phyloP scores from a whole-genome alignment of 2,329 filamentous ascomycete genomes.

The Aspergillus hortae region DNA sequence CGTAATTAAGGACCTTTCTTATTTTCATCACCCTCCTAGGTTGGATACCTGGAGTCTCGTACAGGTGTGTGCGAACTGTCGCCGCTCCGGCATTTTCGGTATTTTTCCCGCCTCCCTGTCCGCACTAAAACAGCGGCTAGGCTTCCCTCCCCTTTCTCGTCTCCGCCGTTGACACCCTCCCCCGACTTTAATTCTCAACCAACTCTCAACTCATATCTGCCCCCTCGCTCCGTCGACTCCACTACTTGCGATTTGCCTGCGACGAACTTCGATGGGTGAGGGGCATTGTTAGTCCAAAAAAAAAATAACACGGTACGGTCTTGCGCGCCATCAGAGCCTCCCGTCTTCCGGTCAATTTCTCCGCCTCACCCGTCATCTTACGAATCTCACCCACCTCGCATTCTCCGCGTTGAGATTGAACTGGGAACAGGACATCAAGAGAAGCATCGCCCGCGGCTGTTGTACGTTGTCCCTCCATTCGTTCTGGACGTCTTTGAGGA shows the following conservation, averaged over 20 bases:
- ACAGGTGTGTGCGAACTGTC: no score
- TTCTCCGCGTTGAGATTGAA: neutral
- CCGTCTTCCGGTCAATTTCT: constrained; percentile 7
- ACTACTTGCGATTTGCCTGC: neutral
- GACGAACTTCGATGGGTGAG: constrained; percentile 7
- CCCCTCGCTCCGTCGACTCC: constrained; percentile 1
- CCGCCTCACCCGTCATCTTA: neutral
- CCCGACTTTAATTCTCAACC: neutral
- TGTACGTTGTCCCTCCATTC: constrained; percentile 9
- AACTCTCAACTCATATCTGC: neutral
- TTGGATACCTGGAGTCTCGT: no score
- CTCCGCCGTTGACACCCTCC: constrained; percentile 3
- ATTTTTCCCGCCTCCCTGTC: constrained; percentile 1
- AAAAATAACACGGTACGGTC: neutral
- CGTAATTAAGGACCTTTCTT: no score
- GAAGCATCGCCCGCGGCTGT: constrained; percentile 4
- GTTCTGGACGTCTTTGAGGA: constrained; percentile 1
- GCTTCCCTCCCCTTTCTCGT: constrained; percentile 5
- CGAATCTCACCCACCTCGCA: neutral
- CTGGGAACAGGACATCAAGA: constrained; percentile 4
- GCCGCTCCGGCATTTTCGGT: neutral
- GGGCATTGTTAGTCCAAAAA: constrained; percentile 7
- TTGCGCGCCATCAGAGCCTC: constrained; percentile 7
- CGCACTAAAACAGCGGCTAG: neutral
- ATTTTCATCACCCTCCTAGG: no score